Evolutionary conservation across 2,329 filamentous ascomycete species (phyloP), one percentile per base, ranked within the genome.

Genomic region (Fusarium scirpi): DNA sequence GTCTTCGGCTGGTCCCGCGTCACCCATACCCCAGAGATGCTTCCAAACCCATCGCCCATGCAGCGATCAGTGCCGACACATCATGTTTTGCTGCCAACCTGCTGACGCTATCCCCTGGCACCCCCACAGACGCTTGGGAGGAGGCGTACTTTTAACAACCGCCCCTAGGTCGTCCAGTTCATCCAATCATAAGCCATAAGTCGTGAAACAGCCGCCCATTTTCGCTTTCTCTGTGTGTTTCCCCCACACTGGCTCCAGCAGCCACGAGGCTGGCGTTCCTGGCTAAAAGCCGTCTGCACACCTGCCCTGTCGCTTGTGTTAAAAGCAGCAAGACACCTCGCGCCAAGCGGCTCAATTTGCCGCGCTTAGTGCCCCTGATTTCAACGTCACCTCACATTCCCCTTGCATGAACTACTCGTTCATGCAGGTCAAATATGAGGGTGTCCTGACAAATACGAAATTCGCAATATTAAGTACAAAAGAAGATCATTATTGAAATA

Each of bases 151-250:
- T 84, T 82, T 82, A 80, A 75, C 73, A 70, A 65, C 74, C 74
- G 72, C 78, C 73, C 70, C 72, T 73, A 78, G 76, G 76, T 76
- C 74, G 68, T 76, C 76, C 62, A 58, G 53, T 56, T 73, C 73
- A 73, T 81, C 85, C 86, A 88, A 87, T 88, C 85, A 87, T 84
- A 81, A 82, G 74, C 83, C 84, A 79, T 85, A 80, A 81, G 76
- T 82, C 81, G 79, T 85, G 79, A 82, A 83, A 83, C 78, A 80
- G 72, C 76, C 78, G 76, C 78, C 78, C 57, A 54, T 56, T 51
- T 56, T 61, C 51, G 46, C 58, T 52, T 24, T 58, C 62, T 63
- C 62, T 51, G 44, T 51, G 48, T 65, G 43, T 58, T 69, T 59
- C 47, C 54, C 68, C 66, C 69, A 72, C 74, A 76, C 71, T 71